Conservation (phyloP, 2,329 filamentous ascomycete species). For the Teratosphaeria nubilosa region DNA sequence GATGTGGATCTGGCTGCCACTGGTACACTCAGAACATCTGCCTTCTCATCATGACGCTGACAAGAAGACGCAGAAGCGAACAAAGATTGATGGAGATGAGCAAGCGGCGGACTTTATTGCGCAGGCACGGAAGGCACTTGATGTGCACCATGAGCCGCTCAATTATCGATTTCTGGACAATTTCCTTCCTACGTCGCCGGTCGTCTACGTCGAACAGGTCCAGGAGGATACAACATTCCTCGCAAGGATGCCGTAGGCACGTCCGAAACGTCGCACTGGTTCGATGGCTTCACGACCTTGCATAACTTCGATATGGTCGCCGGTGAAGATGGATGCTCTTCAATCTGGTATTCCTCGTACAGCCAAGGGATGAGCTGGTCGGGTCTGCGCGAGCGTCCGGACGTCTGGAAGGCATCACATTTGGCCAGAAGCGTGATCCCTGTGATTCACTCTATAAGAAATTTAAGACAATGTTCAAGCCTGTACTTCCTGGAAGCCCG, state of each 20-base stretch:
- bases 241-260: constrained; percentile 46
- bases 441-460: constrained; percentile 66
- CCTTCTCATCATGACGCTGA: constrained; percentile 34
- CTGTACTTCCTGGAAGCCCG: constrained; percentile 5
- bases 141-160: constrained; percentile 43
- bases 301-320: constrained; percentile 62
- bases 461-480: constrained; percentile 51
- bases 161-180: constrained; percentile 51
- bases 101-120: constrained; percentile 22
- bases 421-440: constrained; percentile 63
- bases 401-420: constrained; percentile 47
- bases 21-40: constrained; percentile 49
- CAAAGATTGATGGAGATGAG: constrained; percentile 22
- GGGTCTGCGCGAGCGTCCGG: constrained; percentile 53
- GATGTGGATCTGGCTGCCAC: constrained; percentile 49
- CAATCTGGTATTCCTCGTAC: constrained; percentile 62
- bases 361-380: constrained; percentile 54
- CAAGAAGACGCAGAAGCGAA: constrained; percentile 24
- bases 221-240: constrained; percentile 51
- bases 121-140: constrained; percentile 29
- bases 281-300: constrained; percentile 63
- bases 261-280: constrained; percentile 56
- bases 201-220: constrained; percentile 63
- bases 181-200: constrained; percentile 66
- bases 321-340: constrained; percentile 19